Evolutionary conservation across 345 rosid genomes (phyloP), one percentile per base, ranked within the genome.

Genomic region (Lumnitzera littorea): DNA sequence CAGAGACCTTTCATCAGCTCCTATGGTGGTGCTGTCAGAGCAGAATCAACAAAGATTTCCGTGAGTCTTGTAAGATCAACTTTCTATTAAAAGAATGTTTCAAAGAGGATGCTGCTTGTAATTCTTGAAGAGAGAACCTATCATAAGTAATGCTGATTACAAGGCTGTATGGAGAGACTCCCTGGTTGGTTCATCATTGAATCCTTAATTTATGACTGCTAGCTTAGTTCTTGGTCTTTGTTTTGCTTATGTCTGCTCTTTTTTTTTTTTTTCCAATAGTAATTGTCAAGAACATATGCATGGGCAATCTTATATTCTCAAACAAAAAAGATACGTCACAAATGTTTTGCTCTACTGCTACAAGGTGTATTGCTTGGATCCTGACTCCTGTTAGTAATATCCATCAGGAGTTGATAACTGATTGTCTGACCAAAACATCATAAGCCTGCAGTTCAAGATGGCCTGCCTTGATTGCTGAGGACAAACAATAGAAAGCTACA

Each of bases 321-420:
- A 59, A 60, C 68, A 73, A 72, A 23, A 24, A 58, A 61, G n/a
- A 74, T 60, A 43, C 48, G 60, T 69, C 75, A 49, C 62, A 64
- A 43, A 56, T 68, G 46, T 62, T 58, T 55, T 14, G 47, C 50
- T 63, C 73, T 66, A 13, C 63, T 36, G 71, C 76, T 62, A 89
- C 86, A 56, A 82, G 77, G 65, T 91, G 84, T 74, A 78, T 91
- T 53, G 72, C 85, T 15, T 88, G 97, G 94, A 72, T 85, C 70
- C 52, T 87, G 66, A 76, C 72, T 49, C 96, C 96, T 2, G 56
- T 36, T 48, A 65, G 66, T 72, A 76, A 74, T 76, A 62, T 67
- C 62, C 58, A 73, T 50, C 87, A 76, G 70, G 80, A 67, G 67
- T 63, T 70, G 62, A 68, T 88, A 55, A 70, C 62, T 63, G 71